Evolutionary conservation across 2,329 filamentous ascomycete species (phyloP).

Genomic region (Endoconidiophora polonica): DNA sequence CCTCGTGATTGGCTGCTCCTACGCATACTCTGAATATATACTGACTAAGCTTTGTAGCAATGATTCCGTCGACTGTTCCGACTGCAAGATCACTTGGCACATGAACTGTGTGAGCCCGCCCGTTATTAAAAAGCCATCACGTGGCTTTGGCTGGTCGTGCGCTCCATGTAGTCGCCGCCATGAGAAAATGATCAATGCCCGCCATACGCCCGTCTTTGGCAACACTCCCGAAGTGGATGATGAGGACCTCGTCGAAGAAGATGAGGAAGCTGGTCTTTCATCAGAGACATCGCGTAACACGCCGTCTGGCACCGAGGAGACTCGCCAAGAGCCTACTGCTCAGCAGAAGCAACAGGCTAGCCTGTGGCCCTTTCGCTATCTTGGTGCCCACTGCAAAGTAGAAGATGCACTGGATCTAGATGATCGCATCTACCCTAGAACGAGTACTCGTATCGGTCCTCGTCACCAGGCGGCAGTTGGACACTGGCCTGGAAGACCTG

Average conservation of each 20-base stretch:
- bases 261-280: slow-evolving; percentile 51
- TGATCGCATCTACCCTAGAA: slow-evolving; percentile 90
- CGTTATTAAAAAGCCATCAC: slow-evolving; percentile 84
- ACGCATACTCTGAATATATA: neutral
- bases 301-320: slow-evolving; percentile 29
- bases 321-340: slow-evolving; percentile 46
- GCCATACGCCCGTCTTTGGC: slow-evolving; percentile 48
- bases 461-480: slow-evolving; percentile 77
- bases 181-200: slow-evolving; percentile 78
- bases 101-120: slow-evolving; percentile 95
- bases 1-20: too few relatives aligned
- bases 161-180: slow-evolving; percentile 92
- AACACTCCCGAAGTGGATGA: slow-evolving; percentile 53
- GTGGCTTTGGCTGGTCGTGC: slow-evolving; percentile 96
- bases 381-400: slow-evolving; percentile 87
- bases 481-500: slow-evolving; percentile 70
- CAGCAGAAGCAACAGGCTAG: slow-evolving; percentile 87
- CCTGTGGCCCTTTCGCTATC: slow-evolving; percentile 89
- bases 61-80: slow-evolving; percentile 92
- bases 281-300: slow-evolving; percentile 25
- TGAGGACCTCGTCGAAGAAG: slow-evolving; percentile 53
- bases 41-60: slow-evolving; percentile 35
- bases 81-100: slow-evolving; percentile 89
- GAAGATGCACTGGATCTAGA: slow-evolving; percentile 95
- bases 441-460: slow-evolving; percentile 79